A percentile compares a stretch with the other conserved stretches of the same genome.
Conservation (phyloP, 805 yeast genomes). For the Ogataea methanolica region DNA sequence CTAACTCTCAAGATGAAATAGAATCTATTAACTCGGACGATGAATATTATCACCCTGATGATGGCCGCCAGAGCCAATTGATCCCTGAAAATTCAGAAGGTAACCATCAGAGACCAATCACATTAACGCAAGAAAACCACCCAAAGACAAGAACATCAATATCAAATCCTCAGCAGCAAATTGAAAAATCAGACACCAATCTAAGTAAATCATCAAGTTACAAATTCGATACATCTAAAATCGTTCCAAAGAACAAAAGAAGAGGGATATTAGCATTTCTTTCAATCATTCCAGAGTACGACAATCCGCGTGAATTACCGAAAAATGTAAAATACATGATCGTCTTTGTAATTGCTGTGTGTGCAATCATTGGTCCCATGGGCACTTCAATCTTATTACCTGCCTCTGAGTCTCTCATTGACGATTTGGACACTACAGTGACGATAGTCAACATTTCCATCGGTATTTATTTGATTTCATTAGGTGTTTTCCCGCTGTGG, state of each 20-base stretch:
- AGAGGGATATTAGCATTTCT: slow-evolving; percentile 55
- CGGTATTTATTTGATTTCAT: slow-evolving; percentile 67
- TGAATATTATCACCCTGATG: not conserved
- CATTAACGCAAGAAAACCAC: not conserved
- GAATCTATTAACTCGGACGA: not conserved
- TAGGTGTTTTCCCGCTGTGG: slow-evolving; percentile 84
- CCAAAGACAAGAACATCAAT: not conserved
- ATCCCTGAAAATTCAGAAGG: no score
- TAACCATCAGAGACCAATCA: not conserved
- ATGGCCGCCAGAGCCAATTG: not conserved
- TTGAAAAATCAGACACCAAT: slow-evolving; percentile 1
- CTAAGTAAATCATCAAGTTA: slow-evolving; percentile 14
- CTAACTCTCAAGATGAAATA: no score
- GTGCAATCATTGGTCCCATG: slow-evolving; percentile 83
- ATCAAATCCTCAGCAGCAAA: not conserved
- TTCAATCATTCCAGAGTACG: slow-evolving; percentile 62
- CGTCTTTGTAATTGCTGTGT: slow-evolving; percentile 63
- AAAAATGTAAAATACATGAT: slow-evolving; percentile 43
- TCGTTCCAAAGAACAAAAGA: slow-evolving; percentile 38
- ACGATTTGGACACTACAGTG: slow-evolving; percentile 50
- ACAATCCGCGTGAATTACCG: slow-evolving; percentile 67
- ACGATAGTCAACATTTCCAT: slow-evolving; percentile 70
- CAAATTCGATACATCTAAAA: slow-evolving; percentile 21
- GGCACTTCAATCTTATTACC: slow-evolving; percentile 83
- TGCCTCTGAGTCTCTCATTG: slow-evolving; percentile 57